Conservation (phyloP, 2,329 filamentous ascomycete genomes). For the Geosmithia morbida region DNA sequence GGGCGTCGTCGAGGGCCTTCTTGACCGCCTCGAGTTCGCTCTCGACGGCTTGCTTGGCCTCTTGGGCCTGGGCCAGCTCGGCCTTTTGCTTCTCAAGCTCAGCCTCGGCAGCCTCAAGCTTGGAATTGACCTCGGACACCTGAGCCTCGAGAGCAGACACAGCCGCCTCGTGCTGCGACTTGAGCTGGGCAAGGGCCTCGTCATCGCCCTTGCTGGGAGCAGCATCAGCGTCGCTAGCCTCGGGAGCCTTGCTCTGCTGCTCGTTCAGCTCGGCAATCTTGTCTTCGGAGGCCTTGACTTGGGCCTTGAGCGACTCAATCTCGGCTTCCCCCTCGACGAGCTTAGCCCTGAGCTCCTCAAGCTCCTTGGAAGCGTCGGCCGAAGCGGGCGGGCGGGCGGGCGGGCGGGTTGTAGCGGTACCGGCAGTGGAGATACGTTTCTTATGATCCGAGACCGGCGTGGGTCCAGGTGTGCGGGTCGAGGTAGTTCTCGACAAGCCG, state of each 20-base stretch:
- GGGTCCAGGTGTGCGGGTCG: slow-evolving; percentile 21
- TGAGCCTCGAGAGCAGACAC: slow-evolving; percentile 31
- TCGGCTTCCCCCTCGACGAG: slow-evolving; percentile 42
- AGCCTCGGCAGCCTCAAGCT: slow-evolving; percentile 34
- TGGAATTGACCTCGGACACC: slow-evolving; percentile 31
- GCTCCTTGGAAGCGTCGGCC: slow-evolving; percentile 33
- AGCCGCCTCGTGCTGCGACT: slow-evolving; percentile 32
- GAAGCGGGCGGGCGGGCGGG: slow-evolving; percentile 23
- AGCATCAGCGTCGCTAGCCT: slow-evolving; percentile 17
- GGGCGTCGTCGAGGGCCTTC: slow-evolving; percentile 29
- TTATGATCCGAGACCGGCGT: slow-evolving; percentile 30
- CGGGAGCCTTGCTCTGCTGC: slow-evolving; percentile 28
- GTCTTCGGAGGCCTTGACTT: slow-evolving; percentile 39
- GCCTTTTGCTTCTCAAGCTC: slow-evolving; percentile 34
- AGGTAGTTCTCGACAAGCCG: slow-evolving; percentile 17
- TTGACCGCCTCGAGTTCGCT: slow-evolving; percentile 32
- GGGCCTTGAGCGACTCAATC: slow-evolving; percentile 39
- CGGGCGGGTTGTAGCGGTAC: slow-evolving; percentile 13
- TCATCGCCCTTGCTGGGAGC: slow-evolving; percentile 27
- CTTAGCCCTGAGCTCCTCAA: slow-evolving; percentile 46
- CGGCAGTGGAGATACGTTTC: slow-evolving; percentile 41
- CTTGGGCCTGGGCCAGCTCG: slow-evolving; percentile 31
- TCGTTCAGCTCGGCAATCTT: slow-evolving; percentile 40
- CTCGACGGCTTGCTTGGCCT: slow-evolving; percentile 32
- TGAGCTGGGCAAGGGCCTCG: slow-evolving; percentile 27